Conservation (phyloP, 2,329 filamentous ascomycete genomes). For the Domatiomyces catenatus region DNA sequence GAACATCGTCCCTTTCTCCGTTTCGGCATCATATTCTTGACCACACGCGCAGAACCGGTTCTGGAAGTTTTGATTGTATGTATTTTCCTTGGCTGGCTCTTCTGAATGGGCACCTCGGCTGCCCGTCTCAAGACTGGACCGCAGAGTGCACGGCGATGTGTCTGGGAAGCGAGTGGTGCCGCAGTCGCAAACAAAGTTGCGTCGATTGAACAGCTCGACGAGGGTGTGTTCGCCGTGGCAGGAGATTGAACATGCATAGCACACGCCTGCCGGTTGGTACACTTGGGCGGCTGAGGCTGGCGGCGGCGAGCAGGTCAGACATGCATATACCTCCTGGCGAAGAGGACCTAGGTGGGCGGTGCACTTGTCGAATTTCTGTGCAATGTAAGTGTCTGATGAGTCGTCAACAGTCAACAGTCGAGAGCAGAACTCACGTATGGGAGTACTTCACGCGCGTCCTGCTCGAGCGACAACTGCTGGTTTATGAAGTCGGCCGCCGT, state of each 20-base stretch:
- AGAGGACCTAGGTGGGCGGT: conserved; percentile 79
- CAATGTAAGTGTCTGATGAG: conserved; percentile 8
- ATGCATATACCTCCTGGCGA: conserved; percentile 80
- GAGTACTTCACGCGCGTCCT: conserved; percentile 83
- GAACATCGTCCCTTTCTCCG: conserved; percentile 95
- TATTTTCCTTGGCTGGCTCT: conserved; percentile 55
- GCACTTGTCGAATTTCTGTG: conserved; percentile 79
- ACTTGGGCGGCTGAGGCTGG: conserved; percentile 46
- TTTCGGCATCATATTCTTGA: conserved; percentile 71
- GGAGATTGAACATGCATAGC: conserved; percentile 91
- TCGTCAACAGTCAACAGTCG: conserved; percentile 9
- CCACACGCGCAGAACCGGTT: conserved; percentile 86
- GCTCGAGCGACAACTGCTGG: conserved; percentile 77
- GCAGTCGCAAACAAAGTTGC: conserved; percentile 92
- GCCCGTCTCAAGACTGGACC: conserved; percentile 56
- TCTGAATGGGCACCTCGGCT: conserved; percentile 69
- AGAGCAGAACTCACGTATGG: conserved; percentile 55
- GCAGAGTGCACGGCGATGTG: conserved; percentile 59
- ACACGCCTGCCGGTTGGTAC: conserved; percentile 66
- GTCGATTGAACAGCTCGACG: conserved; percentile 90
- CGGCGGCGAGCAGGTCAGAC: conserved; percentile 80
- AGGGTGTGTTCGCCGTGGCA: conserved; percentile 92
- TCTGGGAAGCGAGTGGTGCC: conserved; percentile 66
- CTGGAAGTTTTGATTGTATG: conserved; percentile 89
- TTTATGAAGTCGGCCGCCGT: conserved; percentile 49